phyloP scores from a whole-genome alignment of 345 rosid genomes.

The Boechera divaricarpa region DNA sequence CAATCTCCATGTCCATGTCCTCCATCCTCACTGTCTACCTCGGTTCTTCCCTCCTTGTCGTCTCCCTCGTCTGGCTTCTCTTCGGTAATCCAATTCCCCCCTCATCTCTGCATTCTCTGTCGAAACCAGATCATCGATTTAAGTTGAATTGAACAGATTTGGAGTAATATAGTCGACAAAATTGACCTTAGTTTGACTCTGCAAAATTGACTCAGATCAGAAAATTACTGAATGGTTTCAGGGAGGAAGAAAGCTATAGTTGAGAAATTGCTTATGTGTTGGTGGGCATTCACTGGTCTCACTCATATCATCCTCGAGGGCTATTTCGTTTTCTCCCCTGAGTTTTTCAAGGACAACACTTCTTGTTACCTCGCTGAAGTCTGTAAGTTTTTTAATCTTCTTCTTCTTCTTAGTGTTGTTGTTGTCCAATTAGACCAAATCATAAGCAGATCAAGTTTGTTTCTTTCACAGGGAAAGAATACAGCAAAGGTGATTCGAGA shows the following conservation, averaged over 20 bases:
- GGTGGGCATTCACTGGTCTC: constrained; percentile 98
- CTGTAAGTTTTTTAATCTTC: constrained; percentile 59
- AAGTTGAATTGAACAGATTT: not conserved
- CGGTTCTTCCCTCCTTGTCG: constrained; percentile 58
- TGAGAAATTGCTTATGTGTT: constrained; percentile 85
- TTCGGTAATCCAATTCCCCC: constrained; percentile 56
- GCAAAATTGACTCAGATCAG: not conserved
- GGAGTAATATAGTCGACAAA: not conserved
- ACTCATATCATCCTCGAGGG: constrained; percentile 86
- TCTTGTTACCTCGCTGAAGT: constrained; percentile 86
- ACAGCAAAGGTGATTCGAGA: constrained; percentile 97
- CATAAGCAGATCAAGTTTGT: not conserved
- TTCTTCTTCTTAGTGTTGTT: constrained; percentile 5
- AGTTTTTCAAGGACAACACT: constrained; percentile 79
- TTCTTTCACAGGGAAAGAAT: constrained; percentile 82
- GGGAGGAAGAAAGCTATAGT: constrained; percentile 50
- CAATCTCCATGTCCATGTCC: constrained; percentile 63
- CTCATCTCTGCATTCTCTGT: not conserved
- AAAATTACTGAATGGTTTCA: not conserved
- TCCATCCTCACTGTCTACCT: constrained; percentile 61
- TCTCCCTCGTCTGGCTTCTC: constrained; percentile 66
- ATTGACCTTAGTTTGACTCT: constrained; percentile 8
- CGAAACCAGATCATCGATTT: not conserved
- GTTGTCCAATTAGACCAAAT: not conserved
- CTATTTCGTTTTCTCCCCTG: constrained; percentile 88